Base-by-base conservation (phyloP, 2,329 filamentous ascomycete genomes). In the Aspergillus sp. region DNA sequence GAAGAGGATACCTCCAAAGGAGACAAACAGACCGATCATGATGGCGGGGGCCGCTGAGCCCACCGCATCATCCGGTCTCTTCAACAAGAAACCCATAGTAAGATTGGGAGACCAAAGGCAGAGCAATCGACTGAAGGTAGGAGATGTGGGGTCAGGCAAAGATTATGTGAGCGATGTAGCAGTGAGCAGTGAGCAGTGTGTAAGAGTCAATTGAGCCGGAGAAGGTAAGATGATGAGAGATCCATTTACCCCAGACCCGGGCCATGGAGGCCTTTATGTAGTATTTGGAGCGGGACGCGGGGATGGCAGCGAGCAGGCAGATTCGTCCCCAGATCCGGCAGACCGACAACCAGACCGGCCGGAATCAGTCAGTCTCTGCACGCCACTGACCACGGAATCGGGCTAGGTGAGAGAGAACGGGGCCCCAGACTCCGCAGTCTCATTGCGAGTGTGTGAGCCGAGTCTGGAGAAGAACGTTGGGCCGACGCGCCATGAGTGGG, bases 1-100 rank as follows among this genome's bases (percentile, higher is more conserved):
- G 68, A 85, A 86, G 66, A 85, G 80, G 61, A 86, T 81, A 69
- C 83, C 84, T 62, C 83, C 84, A 71, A 86, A 85, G 15, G 84
- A 81, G 32, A 84, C 84, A 64, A 86, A 86, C 53, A 82, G 79
- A 66, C 83, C 84, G 72, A 86, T 82, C 13, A 84, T 39, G 66
- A 83, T 82, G 55, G 81, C 80, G 48, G 81, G 81, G 66, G 75
- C 71, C 32, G 81, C 77, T 51, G 78, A 78, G 62, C 81, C 81
- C 30, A 73, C 69, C 47, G 78, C 77, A 69, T 80, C 76, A 53
- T 75, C 74, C 15, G 81, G 81, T 64, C 78, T 81, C 64, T 75
- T 79, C 64, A 82, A 62, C 54, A 73, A 66, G 66, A 82, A 67
- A 67, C 73, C 73, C 80, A 82, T 82, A 21, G 48, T 61, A 23